These are phyloP conservation scores for Hibiscus mutabilis DNA, from an alignment of 345 rosid species.

Conservation along the genomic window DNA sequence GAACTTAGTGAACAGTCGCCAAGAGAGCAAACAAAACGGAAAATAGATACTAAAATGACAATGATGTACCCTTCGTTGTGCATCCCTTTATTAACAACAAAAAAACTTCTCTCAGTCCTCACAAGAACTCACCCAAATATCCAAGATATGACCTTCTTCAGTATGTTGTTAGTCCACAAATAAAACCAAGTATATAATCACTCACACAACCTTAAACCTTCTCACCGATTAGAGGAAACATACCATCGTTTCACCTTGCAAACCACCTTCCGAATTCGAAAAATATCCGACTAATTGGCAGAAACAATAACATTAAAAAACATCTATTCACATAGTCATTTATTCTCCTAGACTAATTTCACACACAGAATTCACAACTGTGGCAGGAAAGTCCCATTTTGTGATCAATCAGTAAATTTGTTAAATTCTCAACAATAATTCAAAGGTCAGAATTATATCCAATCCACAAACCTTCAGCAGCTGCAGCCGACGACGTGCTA, in stretches of 20 bases:
- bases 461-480: conserved; percentile 50
- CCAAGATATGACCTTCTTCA: too few relatives aligned
- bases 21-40: background rate
- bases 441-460: background rate
- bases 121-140: background rate
- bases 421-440: conserved; percentile 1
- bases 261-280: background rate
- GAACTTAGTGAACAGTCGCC: background rate
- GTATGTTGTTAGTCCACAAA: too few relatives aligned
- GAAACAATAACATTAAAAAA: background rate
- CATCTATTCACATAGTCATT: background rate
- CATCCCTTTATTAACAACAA: conserved; percentile 40
- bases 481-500: conserved; percentile 60
- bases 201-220: too few relatives aligned
- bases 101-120: background rate
- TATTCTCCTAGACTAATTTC: background rate
- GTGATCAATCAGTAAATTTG: background rate
- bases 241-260: background rate
- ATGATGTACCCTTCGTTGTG: conserved; percentile 60
- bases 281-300: too few relatives aligned
- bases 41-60: background rate
- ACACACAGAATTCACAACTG: background rate
- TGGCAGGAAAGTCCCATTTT: background rate
- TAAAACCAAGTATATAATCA: too few relatives aligned
- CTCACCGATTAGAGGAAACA: background rate